Evolutionary conservation across 2,329 filamentous ascomycete genomes (phyloP), one percentile per base, ranked within the genome.

Genomic region (Colletotrichum chrysophilum): DNA sequence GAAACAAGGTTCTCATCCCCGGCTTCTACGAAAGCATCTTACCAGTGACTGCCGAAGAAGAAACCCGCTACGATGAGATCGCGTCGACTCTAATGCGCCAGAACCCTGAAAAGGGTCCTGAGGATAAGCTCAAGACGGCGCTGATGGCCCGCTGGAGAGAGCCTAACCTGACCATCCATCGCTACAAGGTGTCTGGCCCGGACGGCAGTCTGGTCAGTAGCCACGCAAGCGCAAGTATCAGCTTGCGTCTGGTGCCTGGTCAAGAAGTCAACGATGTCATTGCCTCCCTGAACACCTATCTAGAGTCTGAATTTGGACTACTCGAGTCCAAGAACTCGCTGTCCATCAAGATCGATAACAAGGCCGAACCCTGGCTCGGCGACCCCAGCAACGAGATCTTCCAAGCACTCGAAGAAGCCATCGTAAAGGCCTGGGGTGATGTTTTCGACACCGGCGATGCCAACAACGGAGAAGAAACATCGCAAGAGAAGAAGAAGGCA

Each of bases 101-200:
- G 70, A 94, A 94, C 79, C 92, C 94, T 4, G 87, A 89, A 26
- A 85, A 86, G 21, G 86, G 88, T 0, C 88, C 91, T 2, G 89
- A 93, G 0, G 90, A 94, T 8, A 90, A 90, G n/a, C 91, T 98
- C 62, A 96, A 96, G 75, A 89, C 92, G 48, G 96, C 94, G 3
- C 89, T 99, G 7, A 98, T 98, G 94, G 94, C 96, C 13, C 91
- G 96, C 72, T 99, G 97, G 97, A 93, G 97, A 26, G 96, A 98
- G 81, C 96, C 97, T 0, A 98, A 97, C 66, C 88, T 99, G 68
- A 98, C 97, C 0, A 94, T 98, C 58, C 97, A 99, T 85, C 91
- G 95, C 9, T 96, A 98, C 84, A 95, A 97, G 80, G 96, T 96
- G 0, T 98, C 96, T 0, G 96, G 96, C 0, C 96, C 95, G 1